Percentiles rank a stretch among this genome's conserved stretches.
These are phyloP conservation scores for Lodderomyces parapsilosis DNA, from an alignment of 1,139 yeast species.

Conservation along the genomic window DNA sequence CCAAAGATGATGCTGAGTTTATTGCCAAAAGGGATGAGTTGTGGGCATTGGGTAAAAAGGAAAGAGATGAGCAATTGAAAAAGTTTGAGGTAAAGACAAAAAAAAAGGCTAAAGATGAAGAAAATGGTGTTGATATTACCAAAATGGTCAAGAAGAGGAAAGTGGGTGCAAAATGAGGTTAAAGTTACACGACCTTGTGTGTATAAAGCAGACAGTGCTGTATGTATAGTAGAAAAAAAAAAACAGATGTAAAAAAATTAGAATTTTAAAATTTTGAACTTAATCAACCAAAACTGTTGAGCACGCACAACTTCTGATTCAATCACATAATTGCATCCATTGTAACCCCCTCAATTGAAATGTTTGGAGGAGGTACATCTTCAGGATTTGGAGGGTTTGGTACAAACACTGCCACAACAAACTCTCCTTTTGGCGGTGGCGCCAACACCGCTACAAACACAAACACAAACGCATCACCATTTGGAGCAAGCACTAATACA, in stretches of 20 bases:
- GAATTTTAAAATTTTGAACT: not conserved
- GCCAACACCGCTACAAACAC: constrained; percentile 14
- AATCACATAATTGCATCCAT: not conserved
- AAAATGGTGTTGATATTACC: constrained; percentile 17
- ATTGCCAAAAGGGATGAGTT: constrained; percentile 48
- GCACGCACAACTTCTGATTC: too few species aligned
- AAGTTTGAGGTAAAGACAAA: constrained; percentile 41
- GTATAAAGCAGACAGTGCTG: not conserved
- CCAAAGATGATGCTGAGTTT: constrained; percentile 55
- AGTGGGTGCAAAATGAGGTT: constrained; percentile 1
- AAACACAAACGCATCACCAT: constrained; percentile 14
- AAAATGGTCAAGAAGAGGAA: constrained; percentile 15
- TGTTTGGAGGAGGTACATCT: constrained; percentile 50
- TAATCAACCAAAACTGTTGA: too few species aligned
- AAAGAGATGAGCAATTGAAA: constrained; percentile 50
- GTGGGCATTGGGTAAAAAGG: constrained; percentile 54
- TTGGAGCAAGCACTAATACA: constrained; percentile 15
- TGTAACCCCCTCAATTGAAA: constrained; percentile 14
- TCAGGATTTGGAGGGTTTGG: constrained; percentile 71
- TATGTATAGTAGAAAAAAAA: constrained; percentile 3
- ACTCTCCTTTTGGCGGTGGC: constrained; percentile 31
- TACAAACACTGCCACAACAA: constrained; percentile 25
- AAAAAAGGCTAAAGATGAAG: constrained; percentile 18
- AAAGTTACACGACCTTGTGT: not conserved
- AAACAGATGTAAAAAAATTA: not conserved